phyloP scores from a whole-genome alignment of 2,329 filamentous ascomycete genomes.

The Diaporthe sp. region DNA sequence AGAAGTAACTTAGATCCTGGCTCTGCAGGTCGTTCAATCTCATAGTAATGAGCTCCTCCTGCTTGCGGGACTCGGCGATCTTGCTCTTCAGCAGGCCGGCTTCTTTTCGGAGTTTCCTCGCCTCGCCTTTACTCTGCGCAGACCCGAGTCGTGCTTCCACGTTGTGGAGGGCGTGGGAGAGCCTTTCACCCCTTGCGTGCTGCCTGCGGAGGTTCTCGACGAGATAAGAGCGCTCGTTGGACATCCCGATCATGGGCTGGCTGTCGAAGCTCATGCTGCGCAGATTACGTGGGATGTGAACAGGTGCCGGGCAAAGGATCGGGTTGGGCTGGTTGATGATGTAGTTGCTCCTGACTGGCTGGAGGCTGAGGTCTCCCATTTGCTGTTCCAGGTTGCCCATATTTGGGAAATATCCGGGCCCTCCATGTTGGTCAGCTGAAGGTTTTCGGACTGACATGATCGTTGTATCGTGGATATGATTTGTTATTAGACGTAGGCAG shows the following conservation, averaged over 20 bases:
- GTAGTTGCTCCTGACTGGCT: not conserved
- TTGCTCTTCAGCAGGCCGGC: constrained; percentile 55
- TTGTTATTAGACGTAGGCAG: not conserved
- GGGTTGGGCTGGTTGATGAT: not conserved
- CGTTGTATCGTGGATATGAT: not conserved
- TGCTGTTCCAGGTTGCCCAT: not conserved
- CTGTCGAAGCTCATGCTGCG: constrained; percentile 49
- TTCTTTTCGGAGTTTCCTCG: constrained; percentile 53
- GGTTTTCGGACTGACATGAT: constrained; percentile 6
- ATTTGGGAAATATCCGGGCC: not conserved
- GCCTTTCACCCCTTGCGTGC: constrained; percentile 50
- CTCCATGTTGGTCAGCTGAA: not conserved
- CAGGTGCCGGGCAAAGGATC: not conserved
- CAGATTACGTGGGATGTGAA: not conserved
- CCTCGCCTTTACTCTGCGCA: constrained; percentile 37
- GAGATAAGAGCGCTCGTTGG: constrained; percentile 62
- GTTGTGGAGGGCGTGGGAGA: constrained; percentile 54
- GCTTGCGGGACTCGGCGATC: constrained; percentile 58
- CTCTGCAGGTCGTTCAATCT: constrained; percentile 63
- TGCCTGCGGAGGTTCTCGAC: constrained; percentile 55
- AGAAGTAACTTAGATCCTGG: constrained; percentile 60
- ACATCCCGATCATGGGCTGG: constrained; percentile 56
- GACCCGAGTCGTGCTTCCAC: constrained; percentile 49
- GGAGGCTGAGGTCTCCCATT: not conserved
- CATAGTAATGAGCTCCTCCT: constrained; percentile 59